Evolutionary conservation across 2,329 filamentous ascomycete species (phyloP).

Genomic region (Neofusicoccum parvum): DNA sequence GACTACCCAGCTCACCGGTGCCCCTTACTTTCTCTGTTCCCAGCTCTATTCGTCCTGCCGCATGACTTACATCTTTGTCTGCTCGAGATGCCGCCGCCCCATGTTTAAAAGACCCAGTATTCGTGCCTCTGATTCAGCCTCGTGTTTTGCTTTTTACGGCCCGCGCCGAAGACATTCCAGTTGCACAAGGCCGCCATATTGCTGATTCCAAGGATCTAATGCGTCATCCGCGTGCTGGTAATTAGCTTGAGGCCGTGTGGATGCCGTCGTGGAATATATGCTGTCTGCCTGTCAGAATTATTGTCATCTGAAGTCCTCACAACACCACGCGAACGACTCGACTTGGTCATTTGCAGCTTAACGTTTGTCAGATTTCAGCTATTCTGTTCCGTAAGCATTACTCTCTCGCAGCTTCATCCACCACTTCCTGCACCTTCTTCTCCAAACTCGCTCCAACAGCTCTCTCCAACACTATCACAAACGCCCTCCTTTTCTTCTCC

Average conservation of each 20-base stretch:
- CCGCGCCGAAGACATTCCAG: background rate
- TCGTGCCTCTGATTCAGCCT: background rate
- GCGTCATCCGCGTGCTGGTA: background rate
- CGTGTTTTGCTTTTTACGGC: background rate
- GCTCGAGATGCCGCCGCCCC: too few relatives aligned
- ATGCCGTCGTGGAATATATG: too few relatives aligned
- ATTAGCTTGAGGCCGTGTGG: background rate
- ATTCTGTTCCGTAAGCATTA: background rate
- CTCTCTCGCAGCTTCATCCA: conserved; percentile 28
- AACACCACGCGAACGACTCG: background rate
- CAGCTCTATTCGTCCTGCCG: too few relatives aligned
- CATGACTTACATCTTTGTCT: too few relatives aligned
- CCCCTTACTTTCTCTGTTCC: background rate
- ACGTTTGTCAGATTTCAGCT: background rate
- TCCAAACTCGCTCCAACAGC: conserved; percentile 43
- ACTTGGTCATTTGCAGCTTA: background rate
- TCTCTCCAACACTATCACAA: conserved; percentile 44
- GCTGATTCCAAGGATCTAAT: background rate
- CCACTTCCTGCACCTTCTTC: conserved; percentile 35
- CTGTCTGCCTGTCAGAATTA: too few relatives aligned
- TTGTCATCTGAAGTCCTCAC: too few relatives aligned
- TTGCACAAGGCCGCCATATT: background rate
- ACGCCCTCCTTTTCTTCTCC: conserved; percentile 40
- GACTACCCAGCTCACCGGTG: too few relatives aligned
- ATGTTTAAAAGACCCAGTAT: too few relatives aligned